Percentiles rank a stretch among this genome's conserved stretches.
Conservation (phyloP, 2,329 filamentous ascomycete species). For the Tolypocladium guangdongense region DNA sequence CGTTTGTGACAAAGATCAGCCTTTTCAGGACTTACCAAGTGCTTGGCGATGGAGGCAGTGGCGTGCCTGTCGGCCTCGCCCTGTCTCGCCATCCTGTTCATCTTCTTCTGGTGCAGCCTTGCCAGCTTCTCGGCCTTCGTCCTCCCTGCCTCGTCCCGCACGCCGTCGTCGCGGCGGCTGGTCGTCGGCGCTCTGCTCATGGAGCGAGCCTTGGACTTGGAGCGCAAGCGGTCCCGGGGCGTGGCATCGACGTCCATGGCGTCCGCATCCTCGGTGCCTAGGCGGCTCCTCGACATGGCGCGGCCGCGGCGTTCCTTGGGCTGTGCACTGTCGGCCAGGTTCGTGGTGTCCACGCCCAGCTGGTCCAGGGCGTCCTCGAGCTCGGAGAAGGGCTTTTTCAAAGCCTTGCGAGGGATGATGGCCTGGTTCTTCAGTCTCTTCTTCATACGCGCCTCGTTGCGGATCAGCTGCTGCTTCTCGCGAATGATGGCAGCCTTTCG, state of each 20-base stretch:
- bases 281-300: slow-evolving; percentile 50
- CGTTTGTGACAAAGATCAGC: not conserved
- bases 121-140: slow-evolving; percentile 75
- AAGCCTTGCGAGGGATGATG: slow-evolving; percentile 73
- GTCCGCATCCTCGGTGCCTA: slow-evolving; percentile 53
- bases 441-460: slow-evolving; percentile 89
- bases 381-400: slow-evolving; percentile 72
- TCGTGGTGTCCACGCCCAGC: slow-evolving; percentile 74
- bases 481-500: slow-evolving; percentile 92
- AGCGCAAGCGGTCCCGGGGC: slow-evolving; percentile 50
- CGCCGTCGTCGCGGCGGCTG: slow-evolving; percentile 68
- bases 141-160: slow-evolving; percentile 54
- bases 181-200: slow-evolving; percentile 54
- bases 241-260: slow-evolving; percentile 64
- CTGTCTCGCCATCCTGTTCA: slow-evolving; percentile 95
- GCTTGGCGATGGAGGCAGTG: slow-evolving; percentile 71
- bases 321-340: slow-evolving; percentile 62
- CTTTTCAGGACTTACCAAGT: slow-evolving; percentile 56
- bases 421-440: slow-evolving; percentile 97
- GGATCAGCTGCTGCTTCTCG: slow-evolving; percentile 85
- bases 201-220: slow-evolving; percentile 52
- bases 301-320: slow-evolving; percentile 60
- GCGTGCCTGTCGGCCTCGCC: slow-evolving; percentile 93
- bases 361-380: slow-evolving; percentile 79
- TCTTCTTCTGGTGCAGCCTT: slow-evolving; percentile 93